These are phyloP conservation scores for Metroxylon sagu DNA, from an alignment of 176 grass and related monocot genomes.

Conservation along the genomic window DNA sequence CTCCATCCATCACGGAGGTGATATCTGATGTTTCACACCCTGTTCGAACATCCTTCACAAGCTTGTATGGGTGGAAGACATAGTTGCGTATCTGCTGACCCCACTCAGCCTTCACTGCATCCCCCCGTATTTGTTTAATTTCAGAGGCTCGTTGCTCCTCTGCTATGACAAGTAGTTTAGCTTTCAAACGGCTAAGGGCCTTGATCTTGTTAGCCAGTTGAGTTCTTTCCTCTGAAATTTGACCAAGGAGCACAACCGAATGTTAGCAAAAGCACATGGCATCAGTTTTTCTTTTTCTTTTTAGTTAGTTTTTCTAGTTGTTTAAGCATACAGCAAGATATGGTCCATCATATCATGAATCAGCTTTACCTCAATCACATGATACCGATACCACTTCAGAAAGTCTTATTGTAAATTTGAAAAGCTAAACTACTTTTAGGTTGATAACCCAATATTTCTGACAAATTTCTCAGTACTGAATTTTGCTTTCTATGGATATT, in stretches of 20 bases:
- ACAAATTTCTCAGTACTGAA: no score
- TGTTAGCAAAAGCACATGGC: background rate
- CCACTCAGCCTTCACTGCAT: slow-evolving; percentile 92
- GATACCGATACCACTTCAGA: no score
- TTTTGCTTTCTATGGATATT: no score
- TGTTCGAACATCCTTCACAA: slow-evolving; percentile 88
- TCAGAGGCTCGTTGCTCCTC: slow-evolving; percentile 88
- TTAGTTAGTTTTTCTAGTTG: no score
- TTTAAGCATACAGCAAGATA: no score
- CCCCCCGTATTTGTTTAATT: slow-evolving; percentile 89
- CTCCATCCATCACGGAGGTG: slow-evolving; percentile 69
- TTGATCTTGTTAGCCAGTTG: slow-evolving; percentile 90
- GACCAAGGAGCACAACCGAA: background rate
- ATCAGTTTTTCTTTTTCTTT: no score
- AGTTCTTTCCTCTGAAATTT: slow-evolving; percentile 64
- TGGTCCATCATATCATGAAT: no score
- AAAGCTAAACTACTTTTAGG: no score
- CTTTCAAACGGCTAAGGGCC: slow-evolving; percentile 76
- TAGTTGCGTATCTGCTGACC: slow-evolving; percentile 99
- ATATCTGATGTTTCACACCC: slow-evolving; percentile 63
- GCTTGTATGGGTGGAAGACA: slow-evolving; percentile 96
- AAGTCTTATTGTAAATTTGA: no score
- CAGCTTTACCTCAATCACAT: no score
- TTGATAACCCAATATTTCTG: no score
- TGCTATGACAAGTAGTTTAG: slow-evolving; percentile 75